These are phyloP conservation scores for Dictyostelium intermedium DNA, from an alignment of 78 protist species.

Conservation along the genomic window DNA sequence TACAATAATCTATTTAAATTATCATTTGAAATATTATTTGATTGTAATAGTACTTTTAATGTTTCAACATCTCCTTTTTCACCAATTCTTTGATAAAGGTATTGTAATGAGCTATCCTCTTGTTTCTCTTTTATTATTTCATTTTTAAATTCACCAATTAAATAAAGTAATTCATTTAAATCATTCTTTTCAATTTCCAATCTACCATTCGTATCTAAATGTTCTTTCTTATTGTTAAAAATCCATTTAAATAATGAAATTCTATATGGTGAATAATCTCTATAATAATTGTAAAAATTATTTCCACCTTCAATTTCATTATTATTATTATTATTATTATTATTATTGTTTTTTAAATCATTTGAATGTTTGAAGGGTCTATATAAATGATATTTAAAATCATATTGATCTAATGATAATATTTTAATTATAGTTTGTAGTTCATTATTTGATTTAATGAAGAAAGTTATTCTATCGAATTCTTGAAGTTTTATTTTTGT, in stretches of 20 bases:
- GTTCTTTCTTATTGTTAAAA: neutral
- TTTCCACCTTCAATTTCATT: neutral
- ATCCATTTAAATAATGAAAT: neutral
- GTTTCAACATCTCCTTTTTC: neutral
- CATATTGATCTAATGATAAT: neutral
- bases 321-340: no score
- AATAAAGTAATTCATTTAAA: neutral
- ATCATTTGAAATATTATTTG: neutral
- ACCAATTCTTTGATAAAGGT: neutral
- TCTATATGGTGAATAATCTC: constrained; percentile 4
- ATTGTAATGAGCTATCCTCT: neutral
- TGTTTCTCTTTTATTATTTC: neutral
- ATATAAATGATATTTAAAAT: neutral
- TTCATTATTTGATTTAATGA: neutral
- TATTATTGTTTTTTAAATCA: neutral
- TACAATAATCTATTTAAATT: neutral
- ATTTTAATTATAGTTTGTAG: neutral
- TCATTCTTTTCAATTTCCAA: neutral
- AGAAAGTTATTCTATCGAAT: neutral
- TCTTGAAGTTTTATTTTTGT: neutral
- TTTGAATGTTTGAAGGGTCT: neutral
- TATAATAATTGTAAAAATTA: neutral
- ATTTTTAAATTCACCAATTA: neutral
- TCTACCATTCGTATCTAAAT: neutral
- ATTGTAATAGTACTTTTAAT: neutral